Percentiles rank a stretch among this genome's conserved stretches.
These are phyloP conservation scores for Neoscytalidium dimidiatum DNA, from an alignment of 2,329 filamentous ascomycete genomes.

Conservation along the genomic window DNA sequence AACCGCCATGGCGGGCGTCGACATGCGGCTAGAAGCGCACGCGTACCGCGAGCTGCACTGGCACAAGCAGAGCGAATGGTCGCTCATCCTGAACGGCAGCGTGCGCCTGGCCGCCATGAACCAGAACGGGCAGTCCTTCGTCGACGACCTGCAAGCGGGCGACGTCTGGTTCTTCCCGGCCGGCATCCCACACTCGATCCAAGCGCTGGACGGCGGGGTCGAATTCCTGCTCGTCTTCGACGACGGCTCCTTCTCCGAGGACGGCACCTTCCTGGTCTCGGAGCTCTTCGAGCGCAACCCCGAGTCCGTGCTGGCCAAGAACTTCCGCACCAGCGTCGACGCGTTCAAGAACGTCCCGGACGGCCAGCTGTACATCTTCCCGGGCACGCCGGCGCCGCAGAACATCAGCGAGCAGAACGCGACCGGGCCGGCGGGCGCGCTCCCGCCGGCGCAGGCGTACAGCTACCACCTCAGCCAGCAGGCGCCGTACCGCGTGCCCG, in stretches of 20 bases:
- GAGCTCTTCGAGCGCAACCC: conserved; percentile 53
- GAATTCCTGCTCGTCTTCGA: conserved; percentile 66
- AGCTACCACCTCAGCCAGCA: conserved; percentile 51
- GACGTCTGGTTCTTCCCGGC: conserved; percentile 41
- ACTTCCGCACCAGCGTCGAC: conserved; percentile 41
- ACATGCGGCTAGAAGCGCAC: conserved; percentile 44
- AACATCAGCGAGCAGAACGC: conserved; percentile 48
- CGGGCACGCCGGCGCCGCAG: conserved; percentile 38
- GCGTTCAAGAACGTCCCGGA: conserved; percentile 41
- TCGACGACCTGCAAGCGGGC: conserved; percentile 43
- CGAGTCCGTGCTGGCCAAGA: conserved; percentile 44
- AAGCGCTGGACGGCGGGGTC: conserved; percentile 56
- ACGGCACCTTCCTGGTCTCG: conserved; percentile 60
- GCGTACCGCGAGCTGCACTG: conserved; percentile 67
- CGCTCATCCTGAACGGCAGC: conserved; percentile 56
- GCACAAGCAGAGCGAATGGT: conserved; percentile 59
- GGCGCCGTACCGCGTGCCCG: conserved; percentile 52
- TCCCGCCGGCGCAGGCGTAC: conserved; percentile 36
- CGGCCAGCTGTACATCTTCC: conserved; percentile 46
- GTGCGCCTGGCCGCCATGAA: conserved; percentile 56
- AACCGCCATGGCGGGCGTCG: conserved; percentile 45
- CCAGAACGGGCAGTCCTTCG: conserved; percentile 50
- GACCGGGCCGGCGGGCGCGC: conserved; percentile 38
- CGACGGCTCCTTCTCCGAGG: conserved; percentile 59
- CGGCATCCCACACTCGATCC: conserved; percentile 49